These are phyloP conservation scores for Carallia pectinifolia DNA, from an alignment of 345 rosid genomes.

Conservation along the genomic window DNA sequence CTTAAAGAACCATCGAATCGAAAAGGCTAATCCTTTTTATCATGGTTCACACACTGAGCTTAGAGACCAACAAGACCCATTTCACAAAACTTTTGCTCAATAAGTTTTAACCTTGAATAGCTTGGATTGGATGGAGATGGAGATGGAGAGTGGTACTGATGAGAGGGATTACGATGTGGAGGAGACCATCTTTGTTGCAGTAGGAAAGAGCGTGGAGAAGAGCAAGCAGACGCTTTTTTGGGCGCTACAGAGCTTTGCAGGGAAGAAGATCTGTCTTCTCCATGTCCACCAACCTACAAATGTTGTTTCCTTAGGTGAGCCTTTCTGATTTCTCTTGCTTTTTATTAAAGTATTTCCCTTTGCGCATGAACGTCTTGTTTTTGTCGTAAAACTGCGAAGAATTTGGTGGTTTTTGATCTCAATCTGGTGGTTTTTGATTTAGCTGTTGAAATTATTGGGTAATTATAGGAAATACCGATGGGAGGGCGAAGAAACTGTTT, in stretches of 20 bases:
- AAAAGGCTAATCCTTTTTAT: neutral
- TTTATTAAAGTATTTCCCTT: neutral
- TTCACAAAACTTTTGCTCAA: neutral
- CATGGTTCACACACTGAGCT: neutral
- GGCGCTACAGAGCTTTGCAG: slow-evolving; percentile 61
- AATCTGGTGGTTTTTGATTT: no score
- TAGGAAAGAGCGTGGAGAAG: slow-evolving; percentile 63
- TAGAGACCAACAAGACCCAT: neutral
- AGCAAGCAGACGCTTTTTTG: slow-evolving; percentile 57
- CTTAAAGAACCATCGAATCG: no score
- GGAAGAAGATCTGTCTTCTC: slow-evolving; percentile 71
- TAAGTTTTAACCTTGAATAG: neutral
- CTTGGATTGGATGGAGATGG: slow-evolving; percentile 8
- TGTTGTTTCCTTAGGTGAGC: slow-evolving; percentile 54
- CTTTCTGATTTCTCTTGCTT: slow-evolving; percentile 5
- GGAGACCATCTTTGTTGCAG: slow-evolving; percentile 74
- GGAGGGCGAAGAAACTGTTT: neutral
- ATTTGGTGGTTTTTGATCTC: no score
- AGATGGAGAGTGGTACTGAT: slow-evolving; percentile 40
- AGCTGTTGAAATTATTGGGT: no score
- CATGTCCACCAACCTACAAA: slow-evolving; percentile 61
- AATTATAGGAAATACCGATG: no score
- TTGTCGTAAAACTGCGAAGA: no score
- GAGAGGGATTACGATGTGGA: slow-evolving; percentile 38
- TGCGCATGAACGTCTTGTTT: neutral